Percentiles rank a stretch among this genome's conserved stretches.
Conservation (phyloP, 306 rosid genomes). For the Arachis stenosperma region DNA sequence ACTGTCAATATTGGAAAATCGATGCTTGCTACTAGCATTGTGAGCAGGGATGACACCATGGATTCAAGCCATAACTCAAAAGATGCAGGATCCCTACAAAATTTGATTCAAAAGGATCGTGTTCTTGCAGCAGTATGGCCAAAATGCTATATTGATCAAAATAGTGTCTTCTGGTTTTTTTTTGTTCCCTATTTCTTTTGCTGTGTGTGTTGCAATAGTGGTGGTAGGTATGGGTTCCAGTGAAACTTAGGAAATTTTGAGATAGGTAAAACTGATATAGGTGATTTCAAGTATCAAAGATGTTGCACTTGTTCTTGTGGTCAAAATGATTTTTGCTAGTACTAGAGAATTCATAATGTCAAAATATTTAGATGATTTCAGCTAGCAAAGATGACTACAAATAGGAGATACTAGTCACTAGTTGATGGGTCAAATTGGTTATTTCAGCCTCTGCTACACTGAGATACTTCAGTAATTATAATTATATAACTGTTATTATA, state of each 20-base stretch:
- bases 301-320: constrained; percentile 44
- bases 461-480: not conserved
- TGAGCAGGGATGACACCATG: constrained; percentile 66
- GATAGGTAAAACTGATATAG: not conserved
- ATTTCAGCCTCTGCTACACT: constrained; percentile 9
- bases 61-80: constrained; percentile 55
- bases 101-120: constrained; percentile 89
- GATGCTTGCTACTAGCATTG: constrained; percentile 82
- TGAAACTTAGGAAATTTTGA: constrained; percentile 6
- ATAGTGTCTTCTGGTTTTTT: not conserved
- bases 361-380: constrained; percentile 5
- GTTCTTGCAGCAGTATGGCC: constrained; percentile 85
- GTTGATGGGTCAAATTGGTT: constrained; percentile 15
- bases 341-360: constrained; percentile 8
- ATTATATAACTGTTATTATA: too few species aligned
- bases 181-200: not conserved
- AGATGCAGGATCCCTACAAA: constrained; percentile 80
- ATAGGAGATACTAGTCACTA: constrained; percentile 6
- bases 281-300: not conserved
- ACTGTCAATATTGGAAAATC: constrained; percentile 81
- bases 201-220: too few species aligned
- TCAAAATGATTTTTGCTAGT: constrained; percentile 13
- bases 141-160: constrained; percentile 17
- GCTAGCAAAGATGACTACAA: not conserved
- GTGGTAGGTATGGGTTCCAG: not conserved